phyloP scores from a whole-genome alignment of 306 rosid species.

The Glycine soja region DNA sequence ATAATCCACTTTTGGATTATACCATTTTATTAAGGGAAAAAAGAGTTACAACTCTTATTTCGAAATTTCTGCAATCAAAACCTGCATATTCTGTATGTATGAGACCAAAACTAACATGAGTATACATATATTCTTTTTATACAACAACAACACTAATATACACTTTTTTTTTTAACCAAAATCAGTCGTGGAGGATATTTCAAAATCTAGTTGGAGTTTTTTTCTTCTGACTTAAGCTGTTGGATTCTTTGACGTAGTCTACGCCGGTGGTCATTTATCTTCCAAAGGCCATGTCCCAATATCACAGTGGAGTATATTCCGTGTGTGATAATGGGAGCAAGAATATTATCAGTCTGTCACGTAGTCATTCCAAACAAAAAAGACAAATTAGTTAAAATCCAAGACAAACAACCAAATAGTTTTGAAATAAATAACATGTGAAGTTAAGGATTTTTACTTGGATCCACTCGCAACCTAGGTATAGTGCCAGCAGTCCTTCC shows the following conservation, averaged over 20 bases:
- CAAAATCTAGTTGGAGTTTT: conserved; percentile 48
- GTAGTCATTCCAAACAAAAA: conserved; percentile 40
- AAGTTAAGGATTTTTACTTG: conserved; percentile 59
- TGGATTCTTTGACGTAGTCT: conserved; percentile 80
- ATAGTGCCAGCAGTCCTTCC: conserved; percentile 93
- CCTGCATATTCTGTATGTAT: conserved; percentile 22
- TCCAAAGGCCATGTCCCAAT: conserved; percentile 96
- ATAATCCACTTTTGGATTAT: background rate
- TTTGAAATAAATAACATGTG: background rate
- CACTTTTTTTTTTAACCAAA: conserved; percentile 48
- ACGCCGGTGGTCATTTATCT: conserved; percentile 86
- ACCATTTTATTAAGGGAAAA: conserved; percentile 21
- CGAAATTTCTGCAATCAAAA: conserved; percentile 38
- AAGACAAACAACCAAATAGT: background rate
- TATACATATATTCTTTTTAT: conserved; percentile 4
- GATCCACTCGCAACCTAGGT: conserved; percentile 96
- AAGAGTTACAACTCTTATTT: conserved; percentile 7
- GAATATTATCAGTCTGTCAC: conserved; percentile 84
- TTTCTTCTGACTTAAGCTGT: conserved; percentile 68
- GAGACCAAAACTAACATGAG: conserved; percentile 34
- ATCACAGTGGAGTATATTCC: conserved; percentile 93
- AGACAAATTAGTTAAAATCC: conserved; percentile 32
- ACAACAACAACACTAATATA: conserved; percentile 50
- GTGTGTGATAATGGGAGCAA: conserved; percentile 91
- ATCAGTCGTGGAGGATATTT: conserved; percentile 35